These are phyloP conservation scores for Hawksworthiomyces lignivorus DNA, from an alignment of 2,329 filamentous ascomycete genomes.

Conservation along the genomic window DNA sequence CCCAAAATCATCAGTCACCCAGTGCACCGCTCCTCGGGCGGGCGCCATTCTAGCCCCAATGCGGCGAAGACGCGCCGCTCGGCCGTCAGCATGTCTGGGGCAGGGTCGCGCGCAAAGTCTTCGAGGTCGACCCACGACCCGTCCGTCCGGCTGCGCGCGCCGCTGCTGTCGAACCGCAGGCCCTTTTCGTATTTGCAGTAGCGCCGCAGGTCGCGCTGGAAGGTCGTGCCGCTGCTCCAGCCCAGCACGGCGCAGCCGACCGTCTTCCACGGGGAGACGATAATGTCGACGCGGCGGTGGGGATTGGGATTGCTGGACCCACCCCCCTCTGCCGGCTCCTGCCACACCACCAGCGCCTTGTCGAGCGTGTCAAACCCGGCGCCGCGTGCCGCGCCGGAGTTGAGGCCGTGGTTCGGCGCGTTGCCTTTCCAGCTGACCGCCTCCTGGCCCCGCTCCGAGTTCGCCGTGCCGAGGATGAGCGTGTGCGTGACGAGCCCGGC, in stretches of 20 bases:
- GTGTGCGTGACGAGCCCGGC: slow-evolving; percentile 73
- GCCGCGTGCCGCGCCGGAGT: slow-evolving; percentile 23
- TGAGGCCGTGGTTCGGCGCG: slow-evolving; percentile 15
- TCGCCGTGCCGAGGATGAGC: slow-evolving; percentile 60
- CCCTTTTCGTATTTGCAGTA: slow-evolving; percentile 66
- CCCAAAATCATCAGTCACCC: too few relatives aligned
- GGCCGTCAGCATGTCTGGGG: slow-evolving; percentile 61
- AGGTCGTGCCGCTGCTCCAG: slow-evolving; percentile 85
- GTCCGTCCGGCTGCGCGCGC: slow-evolving; percentile 59
- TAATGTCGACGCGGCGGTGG: slow-evolving; percentile 86
- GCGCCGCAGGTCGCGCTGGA: slow-evolving; percentile 74
- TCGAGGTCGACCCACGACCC: slow-evolving; percentile 67
- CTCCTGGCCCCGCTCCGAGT: slow-evolving; percentile 63
- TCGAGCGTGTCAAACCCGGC: slow-evolving; percentile 80
- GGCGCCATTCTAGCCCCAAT: slow-evolving; percentile 60
- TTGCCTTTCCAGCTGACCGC: slow-evolving; percentile 46
- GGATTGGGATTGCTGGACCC: slow-evolving; percentile 54
- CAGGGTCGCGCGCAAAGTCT: slow-evolving; percentile 42
- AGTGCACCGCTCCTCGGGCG: slow-evolving; percentile 61
- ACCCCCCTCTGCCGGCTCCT: slow-evolving; percentile 44
- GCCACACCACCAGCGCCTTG: slow-evolving; percentile 90
- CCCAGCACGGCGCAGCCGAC: slow-evolving; percentile 81
- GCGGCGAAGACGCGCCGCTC: slow-evolving; percentile 76
- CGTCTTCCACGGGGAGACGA: slow-evolving; percentile 81
- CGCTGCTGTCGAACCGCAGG: slow-evolving; percentile 90